Evolutionary conservation across 2,329 filamentous ascomycete genomes (phyloP).

Genomic region (Samsoniella hepiali): DNA sequence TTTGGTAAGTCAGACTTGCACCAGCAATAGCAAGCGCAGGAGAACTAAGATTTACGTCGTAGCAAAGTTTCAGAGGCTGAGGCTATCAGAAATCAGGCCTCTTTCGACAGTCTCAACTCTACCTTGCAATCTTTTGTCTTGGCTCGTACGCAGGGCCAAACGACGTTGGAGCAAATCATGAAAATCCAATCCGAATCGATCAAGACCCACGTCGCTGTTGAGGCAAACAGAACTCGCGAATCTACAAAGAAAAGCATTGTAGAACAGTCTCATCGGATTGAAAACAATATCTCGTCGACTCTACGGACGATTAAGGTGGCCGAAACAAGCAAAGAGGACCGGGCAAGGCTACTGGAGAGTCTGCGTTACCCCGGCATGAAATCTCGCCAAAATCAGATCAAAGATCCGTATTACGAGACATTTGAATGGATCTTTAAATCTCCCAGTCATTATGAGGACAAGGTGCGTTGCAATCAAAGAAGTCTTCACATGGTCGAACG

Average conservation of each 20-base stretch:
- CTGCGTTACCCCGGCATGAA: too few relatives aligned
- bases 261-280: too few relatives aligned
- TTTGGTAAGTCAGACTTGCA: not conserved
- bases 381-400: too few relatives aligned
- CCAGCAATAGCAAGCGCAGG: not conserved
- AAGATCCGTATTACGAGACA: not conserved
- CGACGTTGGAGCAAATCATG: not conserved
- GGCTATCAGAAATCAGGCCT: not conserved
- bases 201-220: not conserved
- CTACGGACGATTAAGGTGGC: too few relatives aligned
- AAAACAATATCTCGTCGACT: too few relatives aligned
- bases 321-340: too few relatives aligned
- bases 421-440: not conserved
- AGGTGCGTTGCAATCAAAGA: too few relatives aligned
- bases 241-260: too few relatives aligned
- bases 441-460: not conserved
- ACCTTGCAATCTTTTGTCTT: not conserved
- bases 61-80: not conserved
- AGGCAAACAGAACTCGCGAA: not conserved
- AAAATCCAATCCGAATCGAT: not conserved
- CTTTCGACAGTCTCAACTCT: not conserved
- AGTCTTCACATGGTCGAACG: not conserved
- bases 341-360: too few relatives aligned
- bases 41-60: not conserved
- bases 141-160: not conserved